Evolutionary conservation across 805 yeast genomes (phyloP).

Genomic region (Starmerella apicola): DNA sequence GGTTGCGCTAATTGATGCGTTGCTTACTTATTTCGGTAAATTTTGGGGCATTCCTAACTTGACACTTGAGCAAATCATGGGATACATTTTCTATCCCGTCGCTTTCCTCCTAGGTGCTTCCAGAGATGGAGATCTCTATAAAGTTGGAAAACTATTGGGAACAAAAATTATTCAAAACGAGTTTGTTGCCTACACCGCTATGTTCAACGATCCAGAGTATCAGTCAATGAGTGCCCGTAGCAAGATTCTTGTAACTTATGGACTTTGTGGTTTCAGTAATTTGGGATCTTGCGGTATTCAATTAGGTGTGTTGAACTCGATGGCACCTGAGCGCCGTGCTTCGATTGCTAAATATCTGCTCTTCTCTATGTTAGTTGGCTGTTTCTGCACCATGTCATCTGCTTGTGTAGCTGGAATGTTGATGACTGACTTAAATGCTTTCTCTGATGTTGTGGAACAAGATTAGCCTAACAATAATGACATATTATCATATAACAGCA

Average conservation of each 20-base stretch:
- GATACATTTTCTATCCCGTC: slow-evolving; percentile 48
- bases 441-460: no score
- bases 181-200: slow-evolving; percentile 38
- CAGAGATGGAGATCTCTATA: slow-evolving; percentile 36
- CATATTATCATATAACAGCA: no score
- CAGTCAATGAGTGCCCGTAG: slow-evolving; percentile 39
- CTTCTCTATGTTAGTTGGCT: slow-evolving; percentile 42
- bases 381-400: slow-evolving; percentile 40
- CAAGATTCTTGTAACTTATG: slow-evolving; percentile 45
- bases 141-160: slow-evolving; percentile 41
- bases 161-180: slow-evolving; percentile 51
- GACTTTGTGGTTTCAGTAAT: slow-evolving; percentile 52
- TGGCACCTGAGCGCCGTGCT: slow-evolving; percentile 40
- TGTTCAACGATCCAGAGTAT: slow-evolving; percentile 34
- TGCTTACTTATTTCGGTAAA: slow-evolving; percentile 48
- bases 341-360: slow-evolving; percentile 37
- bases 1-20: slow-evolving; percentile 43
- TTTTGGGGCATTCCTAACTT: slow-evolving; percentile 47
- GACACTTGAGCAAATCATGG: slow-evolving; percentile 43
- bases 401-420: slow-evolving; percentile 57
- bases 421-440: slow-evolving; percentile 36
- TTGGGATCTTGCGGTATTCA: slow-evolving; percentile 51
- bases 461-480: no score
- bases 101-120: slow-evolving; percentile 49
- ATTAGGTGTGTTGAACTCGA: slow-evolving; percentile 45